Evolutionary conservation across 1,284 basidiomycete species (phyloP), one percentile per base, ranked within the genome.

Genomic region (Vanrija pseudolonga): DNA sequence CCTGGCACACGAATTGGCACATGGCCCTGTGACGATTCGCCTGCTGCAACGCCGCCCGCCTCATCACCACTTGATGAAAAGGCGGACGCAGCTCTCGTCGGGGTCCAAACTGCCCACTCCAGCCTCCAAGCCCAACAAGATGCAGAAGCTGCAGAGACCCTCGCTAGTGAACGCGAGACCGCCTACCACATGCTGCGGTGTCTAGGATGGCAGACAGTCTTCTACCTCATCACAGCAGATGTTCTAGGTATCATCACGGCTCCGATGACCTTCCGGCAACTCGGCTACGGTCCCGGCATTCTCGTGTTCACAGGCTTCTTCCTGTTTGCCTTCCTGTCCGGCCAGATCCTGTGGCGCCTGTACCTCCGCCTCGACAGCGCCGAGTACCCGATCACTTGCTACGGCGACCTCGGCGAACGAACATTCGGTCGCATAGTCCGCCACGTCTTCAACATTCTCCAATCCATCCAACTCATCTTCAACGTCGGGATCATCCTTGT

Each of bases 201-300:
- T 5, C 41, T 54, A 4, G 45, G 39, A 26, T 61, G 60, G 60
- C 60, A 61, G 44, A 43, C 58, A 17, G 56, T 58, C 22, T 56
- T 61, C 46, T 61, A 53, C 54, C 53, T 61, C 24, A 60, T 60
- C 43, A 51, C 36, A 18, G 54, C 53, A 6, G 61, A 65, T 51
- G 64, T 76, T 38, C 55, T 73, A 1, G 76, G 76, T 9, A 72
- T 72, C 18, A 70, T 66, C 56, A 67, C 68, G 41, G 66, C 72
- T 0, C 68, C 70, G 0, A 69, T 70, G 52, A 67, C 68, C 15
- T 71, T 72, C 55, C 45, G 56, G 14, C 24, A 51, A 15, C 57
- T 69, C 18, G 69, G 67, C 1, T 58, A 63, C 23, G 62, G 50
- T 0, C 65, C 68, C 3, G 65, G 65, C 12, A 45, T 68, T n/a